phyloP scores from a whole-genome alignment of 2,329 filamentous ascomycete species.

The Colletotrichum siamense region DNA sequence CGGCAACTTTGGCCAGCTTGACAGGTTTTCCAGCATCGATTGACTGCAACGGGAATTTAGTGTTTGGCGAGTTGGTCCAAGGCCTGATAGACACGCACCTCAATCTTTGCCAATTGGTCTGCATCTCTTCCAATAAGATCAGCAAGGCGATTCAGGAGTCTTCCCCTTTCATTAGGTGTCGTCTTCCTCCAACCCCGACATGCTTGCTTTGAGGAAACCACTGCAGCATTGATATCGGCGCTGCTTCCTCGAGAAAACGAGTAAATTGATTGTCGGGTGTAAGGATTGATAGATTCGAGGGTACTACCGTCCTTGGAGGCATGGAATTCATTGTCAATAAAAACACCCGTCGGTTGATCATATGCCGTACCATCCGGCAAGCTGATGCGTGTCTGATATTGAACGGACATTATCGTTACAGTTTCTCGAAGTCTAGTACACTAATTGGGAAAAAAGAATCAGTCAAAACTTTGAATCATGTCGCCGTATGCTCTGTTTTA shows the following conservation, averaged over 20 bases:
- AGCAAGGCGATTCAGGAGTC: neutral
- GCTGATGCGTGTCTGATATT: neutral
- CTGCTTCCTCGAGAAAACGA: neutral
- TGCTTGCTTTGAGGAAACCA: neutral
- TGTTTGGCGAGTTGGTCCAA: neutral
- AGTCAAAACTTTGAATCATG: neutral
- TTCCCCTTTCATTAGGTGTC: neutral
- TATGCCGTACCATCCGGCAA: neutral
- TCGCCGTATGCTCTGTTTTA: neutral
- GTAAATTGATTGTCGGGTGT: neutral
- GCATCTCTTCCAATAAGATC: neutral
- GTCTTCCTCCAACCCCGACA: neutral
- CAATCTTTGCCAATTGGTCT: neutral
- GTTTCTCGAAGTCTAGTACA: no score
- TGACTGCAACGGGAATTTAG: neutral
- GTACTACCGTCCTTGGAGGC: neutral
- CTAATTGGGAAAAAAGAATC: no score
- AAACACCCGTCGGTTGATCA: neutral
- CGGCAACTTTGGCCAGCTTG: neutral
- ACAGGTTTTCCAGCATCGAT: neutral
- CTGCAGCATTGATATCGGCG: neutral
- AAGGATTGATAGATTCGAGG: neutral
- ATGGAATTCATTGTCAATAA: neutral
- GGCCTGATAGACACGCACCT: neutral
- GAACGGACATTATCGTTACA: neutral